phyloP scores from a whole-genome alignment of 495 filamentous ascomycete genomes.

The Hyaloscypha finlandica region DNA sequence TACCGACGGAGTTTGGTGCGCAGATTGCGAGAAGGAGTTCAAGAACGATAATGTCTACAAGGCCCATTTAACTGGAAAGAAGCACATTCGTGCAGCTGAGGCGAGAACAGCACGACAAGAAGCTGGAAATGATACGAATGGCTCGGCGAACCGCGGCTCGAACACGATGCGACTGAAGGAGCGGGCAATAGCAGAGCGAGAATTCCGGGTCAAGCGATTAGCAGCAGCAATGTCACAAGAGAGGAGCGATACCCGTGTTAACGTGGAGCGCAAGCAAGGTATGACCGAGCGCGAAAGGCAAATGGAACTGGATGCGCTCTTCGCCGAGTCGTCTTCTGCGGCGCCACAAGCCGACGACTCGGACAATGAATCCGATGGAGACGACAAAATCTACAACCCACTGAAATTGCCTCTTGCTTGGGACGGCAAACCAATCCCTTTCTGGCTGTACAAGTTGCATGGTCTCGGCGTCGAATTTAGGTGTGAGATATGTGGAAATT shows the following conservation, averaged over 20 bases:
- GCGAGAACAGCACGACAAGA: conserved; percentile 44
- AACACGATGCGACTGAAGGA: conserved; percentile 72
- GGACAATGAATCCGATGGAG: conserved; percentile 62
- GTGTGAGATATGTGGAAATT: conserved; percentile 97
- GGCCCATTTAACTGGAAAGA: conserved; percentile 84
- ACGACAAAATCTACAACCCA: conserved; percentile 93
- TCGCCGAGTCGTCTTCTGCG: conserved; percentile 56
- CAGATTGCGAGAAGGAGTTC: conserved; percentile 91
- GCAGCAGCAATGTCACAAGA: conserved; percentile 74
- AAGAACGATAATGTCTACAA: conserved; percentile 95
- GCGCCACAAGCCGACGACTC: conserved; percentile 36
- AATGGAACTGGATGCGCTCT: conserved; percentile 86
- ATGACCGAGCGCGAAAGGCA: conserved; percentile 95
- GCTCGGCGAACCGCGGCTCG: conserved; percentile 28
- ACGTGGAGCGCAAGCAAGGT: conserved; percentile 91
- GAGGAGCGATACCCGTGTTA: conserved; percentile 81
- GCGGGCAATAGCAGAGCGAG: conserved; percentile 84
- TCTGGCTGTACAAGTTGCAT: conserved; percentile 97
- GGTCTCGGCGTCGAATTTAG: conserved; percentile 92
- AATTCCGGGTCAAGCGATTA: conserved; percentile 78
- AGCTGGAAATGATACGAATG: conserved; percentile 30
- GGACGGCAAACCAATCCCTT: conserved; percentile 98
- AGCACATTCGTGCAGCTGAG: conserved; percentile 83
- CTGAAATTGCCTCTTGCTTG: conserved; percentile 93
- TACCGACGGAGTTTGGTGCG: conserved; percentile 79